Evolutionary conservation across 225 moss, liverwort and hornwort species (phyloP).

Genomic region (Pseudoscleropodium purum): DNA sequence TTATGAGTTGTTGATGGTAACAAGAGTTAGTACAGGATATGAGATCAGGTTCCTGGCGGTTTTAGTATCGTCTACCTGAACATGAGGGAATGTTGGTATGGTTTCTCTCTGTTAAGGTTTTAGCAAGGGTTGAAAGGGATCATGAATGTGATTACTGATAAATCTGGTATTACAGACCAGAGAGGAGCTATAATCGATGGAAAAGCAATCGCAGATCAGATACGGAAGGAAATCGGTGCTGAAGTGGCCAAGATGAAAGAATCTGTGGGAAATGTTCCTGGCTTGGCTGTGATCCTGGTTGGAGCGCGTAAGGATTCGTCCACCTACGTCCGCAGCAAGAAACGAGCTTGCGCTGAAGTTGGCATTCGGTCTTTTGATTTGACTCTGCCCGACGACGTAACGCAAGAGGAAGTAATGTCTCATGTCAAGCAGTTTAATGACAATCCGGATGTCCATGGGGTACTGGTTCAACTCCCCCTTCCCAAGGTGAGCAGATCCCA

Average conservation of each 20-base stretch:
- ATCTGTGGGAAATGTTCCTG: constrained; percentile 48
- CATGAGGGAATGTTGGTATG: neutral
- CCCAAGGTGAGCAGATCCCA: constrained; percentile 45
- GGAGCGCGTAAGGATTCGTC: constrained; percentile 65
- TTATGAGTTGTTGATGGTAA: neutral
- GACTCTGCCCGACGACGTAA: constrained; percentile 45
- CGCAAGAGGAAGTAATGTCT: constrained; percentile 49
- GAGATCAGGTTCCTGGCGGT: neutral
- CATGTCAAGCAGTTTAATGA: constrained; percentile 57
- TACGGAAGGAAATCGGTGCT: constrained; percentile 40
- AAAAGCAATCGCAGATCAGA: constrained; percentile 61
- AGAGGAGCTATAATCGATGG: constrained; percentile 66
- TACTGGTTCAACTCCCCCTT: constrained; percentile 81
- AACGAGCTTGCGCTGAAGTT: constrained; percentile 64
- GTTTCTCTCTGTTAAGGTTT: neutral
- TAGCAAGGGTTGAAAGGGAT: neutral
- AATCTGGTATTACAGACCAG: neutral
- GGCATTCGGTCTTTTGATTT: constrained; percentile 59
- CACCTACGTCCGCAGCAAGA: constrained; percentile 83
- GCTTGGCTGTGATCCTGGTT: constrained; percentile 69
- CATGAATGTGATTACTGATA: neutral
- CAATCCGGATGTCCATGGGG: constrained; percentile 67
- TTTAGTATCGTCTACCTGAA: neutral
- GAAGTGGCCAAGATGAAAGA: constrained; percentile 63
- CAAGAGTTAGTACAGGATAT: neutral